Evolutionary conservation across 768 basidiomycete genomes (phyloP).

Genomic region (Chalciporus chontae): DNA sequence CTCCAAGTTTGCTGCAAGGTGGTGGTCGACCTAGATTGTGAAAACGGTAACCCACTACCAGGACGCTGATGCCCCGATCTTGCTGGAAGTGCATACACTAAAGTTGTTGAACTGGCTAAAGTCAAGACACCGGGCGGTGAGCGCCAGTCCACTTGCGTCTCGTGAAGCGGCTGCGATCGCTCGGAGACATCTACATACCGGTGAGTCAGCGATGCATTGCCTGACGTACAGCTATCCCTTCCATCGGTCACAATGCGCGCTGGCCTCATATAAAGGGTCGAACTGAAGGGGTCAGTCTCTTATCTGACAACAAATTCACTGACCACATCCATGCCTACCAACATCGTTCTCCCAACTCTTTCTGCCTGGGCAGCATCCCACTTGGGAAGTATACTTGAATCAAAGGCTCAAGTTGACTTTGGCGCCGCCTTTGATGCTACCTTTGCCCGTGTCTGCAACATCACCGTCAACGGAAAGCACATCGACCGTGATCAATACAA

Average conservation of each 20-base stretch:
- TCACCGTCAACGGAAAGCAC: constrained; percentile 41
- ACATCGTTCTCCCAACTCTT: constrained; percentile 39
- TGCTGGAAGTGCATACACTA: too few relatives aligned
- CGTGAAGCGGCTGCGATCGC: neutral
- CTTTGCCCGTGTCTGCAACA: constrained; percentile 32
- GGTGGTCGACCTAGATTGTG: too few relatives aligned
- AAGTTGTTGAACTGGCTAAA: neutral
- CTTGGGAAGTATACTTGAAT: constrained; percentile 36
- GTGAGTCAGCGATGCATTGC: neutral
- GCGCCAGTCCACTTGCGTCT: neutral
- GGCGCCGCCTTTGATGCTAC: constrained; percentile 39
- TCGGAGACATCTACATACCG: neutral
- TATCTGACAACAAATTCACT: neutral
- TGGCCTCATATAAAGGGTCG: neutral
- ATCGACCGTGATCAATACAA: constrained; percentile 40
- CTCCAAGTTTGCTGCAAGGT: too few relatives aligned
- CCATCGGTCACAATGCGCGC: neutral
- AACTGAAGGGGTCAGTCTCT: neutral
- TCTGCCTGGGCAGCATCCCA: constrained; percentile 29
- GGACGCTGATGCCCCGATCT: too few relatives aligned
- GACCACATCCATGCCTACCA: constrained; percentile 19
- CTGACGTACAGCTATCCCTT: neutral
- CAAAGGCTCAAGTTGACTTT: constrained; percentile 35
- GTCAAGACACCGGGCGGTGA: constrained; percentile 6
- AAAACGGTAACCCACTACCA: too few relatives aligned